These are phyloP conservation scores for Rhodotorula glutinis DNA, from an alignment of 1,284 basidiomycete species.

Conservation along the genomic window DNA sequence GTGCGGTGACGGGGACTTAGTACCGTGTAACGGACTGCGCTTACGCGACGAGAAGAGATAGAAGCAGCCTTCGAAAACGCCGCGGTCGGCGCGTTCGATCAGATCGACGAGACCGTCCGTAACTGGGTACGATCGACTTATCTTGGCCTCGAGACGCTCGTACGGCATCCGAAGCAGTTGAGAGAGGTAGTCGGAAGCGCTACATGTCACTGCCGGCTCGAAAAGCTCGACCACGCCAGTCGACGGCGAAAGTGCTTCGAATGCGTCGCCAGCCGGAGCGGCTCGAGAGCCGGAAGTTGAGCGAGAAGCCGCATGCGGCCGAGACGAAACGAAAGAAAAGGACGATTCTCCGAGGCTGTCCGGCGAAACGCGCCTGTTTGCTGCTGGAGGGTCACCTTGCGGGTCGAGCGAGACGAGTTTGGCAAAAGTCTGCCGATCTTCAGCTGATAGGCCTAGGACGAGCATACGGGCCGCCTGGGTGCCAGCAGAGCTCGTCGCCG, in stretches of 20 bases:
- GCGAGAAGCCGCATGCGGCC: neutral
- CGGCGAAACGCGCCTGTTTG: neutral
- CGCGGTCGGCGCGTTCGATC: slow-evolving; percentile 3
- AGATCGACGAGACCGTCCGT: slow-evolving; percentile 12
- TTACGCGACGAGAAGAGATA: slow-evolving; percentile 33
- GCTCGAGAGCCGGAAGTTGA: neutral
- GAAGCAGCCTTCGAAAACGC: slow-evolving; percentile 14
- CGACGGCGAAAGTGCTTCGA: neutral
- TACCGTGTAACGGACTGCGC: neutral
- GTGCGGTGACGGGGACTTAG: neutral
- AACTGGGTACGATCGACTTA: slow-evolving; percentile 14
- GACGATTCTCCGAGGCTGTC: neutral
- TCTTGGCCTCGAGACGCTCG: slow-evolving; percentile 29
- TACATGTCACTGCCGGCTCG: neutral
- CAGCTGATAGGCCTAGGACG: slow-evolving; percentile 22
- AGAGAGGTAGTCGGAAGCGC: neutral
- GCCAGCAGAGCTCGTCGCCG: neutral
- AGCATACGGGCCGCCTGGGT: slow-evolving; percentile 5
- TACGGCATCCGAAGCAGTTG: slow-evolving; percentile 6
- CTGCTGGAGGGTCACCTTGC: neutral
- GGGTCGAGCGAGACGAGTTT: slow-evolving; percentile 13
- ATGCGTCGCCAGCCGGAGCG: neutral
- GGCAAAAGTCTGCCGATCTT: slow-evolving; percentile 20
- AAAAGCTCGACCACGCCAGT: neutral
- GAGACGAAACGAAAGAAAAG: slow-evolving; percentile 23